Conservation (phyloP, 2,329 filamentous ascomycete genomes). For the Teratosphaeria destructans region DNA sequence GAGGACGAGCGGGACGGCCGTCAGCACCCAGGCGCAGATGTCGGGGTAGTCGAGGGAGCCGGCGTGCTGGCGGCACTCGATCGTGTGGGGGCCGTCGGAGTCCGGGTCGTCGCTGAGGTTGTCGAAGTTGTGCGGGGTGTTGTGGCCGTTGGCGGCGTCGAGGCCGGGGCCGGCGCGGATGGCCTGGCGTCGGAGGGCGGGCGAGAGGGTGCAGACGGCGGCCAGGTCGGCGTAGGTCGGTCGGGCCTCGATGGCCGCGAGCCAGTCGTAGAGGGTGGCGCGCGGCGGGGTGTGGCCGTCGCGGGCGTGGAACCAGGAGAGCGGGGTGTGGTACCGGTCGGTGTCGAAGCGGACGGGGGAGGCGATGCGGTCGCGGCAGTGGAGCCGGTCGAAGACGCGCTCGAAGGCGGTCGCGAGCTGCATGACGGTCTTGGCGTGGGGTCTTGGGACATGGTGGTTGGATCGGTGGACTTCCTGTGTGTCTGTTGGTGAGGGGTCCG, state of each 20-base stretch:
- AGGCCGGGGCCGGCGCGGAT: not conserved
- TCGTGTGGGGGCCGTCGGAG: conserved; percentile 7
- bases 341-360: not conserved
- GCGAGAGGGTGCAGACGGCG: conserved; percentile 1
- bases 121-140: conserved; percentile 10
- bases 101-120: conserved; percentile 5
- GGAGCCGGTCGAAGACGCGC: conserved; percentile 9
- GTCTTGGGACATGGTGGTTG: not conserved
- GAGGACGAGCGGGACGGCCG: not conserved
- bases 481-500: not conserved
- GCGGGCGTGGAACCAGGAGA: conserved; percentile 4
- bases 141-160: conserved; percentile 4
- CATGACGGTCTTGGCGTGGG: conserved; percentile 9
- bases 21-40: conserved; percentile 14
- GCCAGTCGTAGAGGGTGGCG: conserved; percentile 8
- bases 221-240: conserved; percentile 1
- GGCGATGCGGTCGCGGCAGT: conserved; percentile 4
- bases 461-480: not conserved
- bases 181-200: not conserved
- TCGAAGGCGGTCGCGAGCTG: conserved; percentile 12
- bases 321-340: not conserved
- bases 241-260: conserved; percentile 5
- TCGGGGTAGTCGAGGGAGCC: conserved; percentile 14
- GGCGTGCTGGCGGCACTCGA: conserved; percentile 24
- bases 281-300: not conserved